These are phyloP conservation scores for Hyphopichia buzzinii DNA, from an alignment of 1,139 yeast genomes.

Conservation along the genomic window DNA sequence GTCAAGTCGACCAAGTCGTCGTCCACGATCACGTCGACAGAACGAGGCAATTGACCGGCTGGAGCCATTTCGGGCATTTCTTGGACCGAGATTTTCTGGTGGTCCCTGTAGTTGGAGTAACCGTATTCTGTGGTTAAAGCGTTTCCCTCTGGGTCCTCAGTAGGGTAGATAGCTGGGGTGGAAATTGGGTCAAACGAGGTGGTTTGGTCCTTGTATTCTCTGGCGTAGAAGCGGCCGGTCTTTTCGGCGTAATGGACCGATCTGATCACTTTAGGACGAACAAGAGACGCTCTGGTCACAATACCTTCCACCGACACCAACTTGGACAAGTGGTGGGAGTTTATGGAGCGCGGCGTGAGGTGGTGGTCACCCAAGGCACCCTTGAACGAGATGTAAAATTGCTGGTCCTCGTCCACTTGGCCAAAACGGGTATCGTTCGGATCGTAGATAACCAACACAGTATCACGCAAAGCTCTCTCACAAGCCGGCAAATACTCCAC, in stretches of 20 bases:
- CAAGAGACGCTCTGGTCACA: constrained; percentile 89
- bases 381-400: constrained; percentile 74
- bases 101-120: constrained; percentile 88
- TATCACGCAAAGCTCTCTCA: constrained; percentile 80
- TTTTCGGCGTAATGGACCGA: constrained; percentile 93
- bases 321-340: constrained; percentile 72
- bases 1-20: constrained; percentile 91
- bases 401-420: constrained; percentile 58
- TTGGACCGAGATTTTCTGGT: constrained; percentile 89
- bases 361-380: constrained; percentile 93
- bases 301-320: constrained; percentile 92
- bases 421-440: constrained; percentile 50
- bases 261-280: constrained; percentile 86
- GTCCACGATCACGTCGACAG: constrained; percentile 86
- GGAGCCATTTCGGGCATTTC: constrained; percentile 99
- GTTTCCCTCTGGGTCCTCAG: constrained; percentile 89
- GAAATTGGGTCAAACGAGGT: constrained; percentile 84
- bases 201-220: constrained; percentile 92
- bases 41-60: constrained; percentile 94
- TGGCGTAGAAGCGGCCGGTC: constrained; percentile 79
- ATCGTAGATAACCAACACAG: constrained; percentile 68
- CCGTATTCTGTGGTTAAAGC: constrained; percentile 91
- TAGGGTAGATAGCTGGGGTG: constrained; percentile 87
- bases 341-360: constrained; percentile 84
- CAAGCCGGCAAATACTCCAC: constrained; percentile 88